Conservation (phyloP, 768 basidiomycete species). For the Psilocybe azurescens region DNA sequence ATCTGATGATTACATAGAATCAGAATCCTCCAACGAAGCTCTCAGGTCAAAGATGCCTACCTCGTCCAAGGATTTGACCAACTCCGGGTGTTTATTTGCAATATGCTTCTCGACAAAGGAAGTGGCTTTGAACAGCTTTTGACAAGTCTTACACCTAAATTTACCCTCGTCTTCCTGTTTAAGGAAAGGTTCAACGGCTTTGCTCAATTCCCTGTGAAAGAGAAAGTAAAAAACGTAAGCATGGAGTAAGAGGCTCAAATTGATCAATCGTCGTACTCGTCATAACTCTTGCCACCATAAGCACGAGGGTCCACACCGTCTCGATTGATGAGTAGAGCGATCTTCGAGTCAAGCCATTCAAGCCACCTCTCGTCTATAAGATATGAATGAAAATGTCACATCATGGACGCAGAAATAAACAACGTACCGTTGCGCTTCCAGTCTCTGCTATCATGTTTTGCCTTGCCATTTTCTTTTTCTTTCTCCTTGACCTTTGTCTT, state of each 20-base stretch:
- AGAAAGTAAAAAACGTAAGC: constrained; percentile 10
- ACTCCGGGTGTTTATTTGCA: constrained; percentile 89
- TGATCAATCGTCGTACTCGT: constrained; percentile 63
- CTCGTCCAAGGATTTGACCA: constrained; percentile 83
- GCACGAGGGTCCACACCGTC: constrained; percentile 84
- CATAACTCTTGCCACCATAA: constrained; percentile 88
- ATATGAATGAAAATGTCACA: constrained; percentile 13
- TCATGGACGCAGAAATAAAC: constrained; percentile 7
- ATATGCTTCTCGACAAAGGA: constrained; percentile 99
- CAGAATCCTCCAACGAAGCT: not conserved
- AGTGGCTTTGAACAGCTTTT: constrained; percentile 96
- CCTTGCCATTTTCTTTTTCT: constrained; percentile 37
- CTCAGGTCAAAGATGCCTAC: constrained; percentile 47
- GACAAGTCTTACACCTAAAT: constrained; percentile 95
- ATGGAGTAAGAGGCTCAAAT: not conserved
- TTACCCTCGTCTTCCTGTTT: constrained; percentile 98
- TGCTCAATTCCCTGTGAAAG: constrained; percentile 73
- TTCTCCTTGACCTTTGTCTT: constrained; percentile 44
- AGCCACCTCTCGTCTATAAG: constrained; percentile 83
- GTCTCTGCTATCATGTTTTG: constrained; percentile 41
- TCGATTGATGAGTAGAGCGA: constrained; percentile 79
- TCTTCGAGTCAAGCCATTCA: constrained; percentile 86
- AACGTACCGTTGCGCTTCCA: constrained; percentile 70
- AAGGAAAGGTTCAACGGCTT: constrained; percentile 77
- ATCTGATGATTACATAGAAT: constrained; percentile 50